Conservation (phyloP, 2,329 filamentous ascomycete genomes). For the Cordyceps militaris region DNA sequence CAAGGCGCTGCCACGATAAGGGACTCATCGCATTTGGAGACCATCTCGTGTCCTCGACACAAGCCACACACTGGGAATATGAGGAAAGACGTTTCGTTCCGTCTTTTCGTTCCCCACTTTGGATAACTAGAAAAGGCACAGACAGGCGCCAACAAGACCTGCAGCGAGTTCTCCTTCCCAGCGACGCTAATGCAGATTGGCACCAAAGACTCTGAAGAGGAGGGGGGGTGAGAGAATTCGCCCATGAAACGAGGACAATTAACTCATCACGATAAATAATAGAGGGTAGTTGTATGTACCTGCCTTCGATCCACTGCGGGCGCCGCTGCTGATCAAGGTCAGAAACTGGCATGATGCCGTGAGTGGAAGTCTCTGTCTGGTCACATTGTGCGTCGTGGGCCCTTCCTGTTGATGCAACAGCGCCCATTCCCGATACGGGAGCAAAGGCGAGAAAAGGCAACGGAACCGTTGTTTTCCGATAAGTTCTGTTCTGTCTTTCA, state of each 20-base stretch:
- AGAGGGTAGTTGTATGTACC: not conserved
- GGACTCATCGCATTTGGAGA: not conserved
- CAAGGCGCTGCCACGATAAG: not conserved
- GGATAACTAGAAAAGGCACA: not conserved
- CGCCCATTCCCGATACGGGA: not conserved
- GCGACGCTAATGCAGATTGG: constrained; percentile 1
- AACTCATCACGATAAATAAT: not conserved
- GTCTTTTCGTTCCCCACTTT: not conserved
- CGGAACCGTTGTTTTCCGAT: not conserved
- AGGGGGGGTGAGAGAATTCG: not conserved
- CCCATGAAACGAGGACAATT: too few species aligned
- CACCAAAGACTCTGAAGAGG: not conserved
- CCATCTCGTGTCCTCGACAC: too few species aligned
- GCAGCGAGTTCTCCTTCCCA: not conserved
- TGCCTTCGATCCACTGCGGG: not conserved
- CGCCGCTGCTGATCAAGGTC: not conserved
- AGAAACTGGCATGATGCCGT: not conserved
- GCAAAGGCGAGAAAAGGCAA: not conserved
- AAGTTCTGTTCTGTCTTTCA: too few species aligned
- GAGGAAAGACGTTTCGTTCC: not conserved
- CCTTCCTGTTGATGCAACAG: not conserved
- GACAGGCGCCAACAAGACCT: not conserved
- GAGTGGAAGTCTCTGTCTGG: too few species aligned
- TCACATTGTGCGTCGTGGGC: too few species aligned
- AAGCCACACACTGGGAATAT: too few species aligned